Base-by-base conservation (phyloP, 169 alveolate species). In the Cryptosporidium bovis region DNA sequence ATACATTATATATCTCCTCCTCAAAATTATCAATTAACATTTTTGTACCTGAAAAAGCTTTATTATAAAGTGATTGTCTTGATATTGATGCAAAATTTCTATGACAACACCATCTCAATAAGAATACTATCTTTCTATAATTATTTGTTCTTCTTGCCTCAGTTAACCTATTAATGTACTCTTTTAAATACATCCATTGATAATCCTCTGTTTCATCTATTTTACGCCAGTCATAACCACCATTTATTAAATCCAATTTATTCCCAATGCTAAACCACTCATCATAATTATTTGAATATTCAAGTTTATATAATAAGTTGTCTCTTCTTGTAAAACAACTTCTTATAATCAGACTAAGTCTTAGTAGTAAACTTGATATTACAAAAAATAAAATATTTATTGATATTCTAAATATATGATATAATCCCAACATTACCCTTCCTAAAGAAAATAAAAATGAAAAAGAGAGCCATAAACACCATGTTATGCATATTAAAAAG, bases 61-160 rank as follows among this genome's bases (percentile, higher is more conserved):
- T 77, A 62, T 77, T 62, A 27, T 77, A 77, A n/a, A 77, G 53
- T 3, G 65, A 55, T 48, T 66, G 83, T 3, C 51, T 36, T 46
- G 83, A 71, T 24, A 71, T 67, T n/a, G 83, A 67, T 16, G 90
- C 90, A 83, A 83, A 83, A 31, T 83, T 83, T 24, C 84, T 7
- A 62, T 65, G 60, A 36, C 82, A 83, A 53, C 84, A 83, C 84
- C 82, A 56, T 36, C 83, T 67, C 18, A 83, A 48, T 13, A 83
- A 65, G 53, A 65, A 66, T 51, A 65, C 65, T 62, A 83, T 46
- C 46, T 67, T 48, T 65, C 56, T 66, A 40, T 33, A 53, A 64
- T 83, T 64, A 20, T 48, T 44, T 1, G 40, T 36, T 16, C 13
- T 71, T 16, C 90, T 83, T 29, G 90, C 90, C 46, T 53, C 68